phyloP scores from a whole-genome alignment of 345 rosid species.

The Limnanthes douglasii region DNA sequence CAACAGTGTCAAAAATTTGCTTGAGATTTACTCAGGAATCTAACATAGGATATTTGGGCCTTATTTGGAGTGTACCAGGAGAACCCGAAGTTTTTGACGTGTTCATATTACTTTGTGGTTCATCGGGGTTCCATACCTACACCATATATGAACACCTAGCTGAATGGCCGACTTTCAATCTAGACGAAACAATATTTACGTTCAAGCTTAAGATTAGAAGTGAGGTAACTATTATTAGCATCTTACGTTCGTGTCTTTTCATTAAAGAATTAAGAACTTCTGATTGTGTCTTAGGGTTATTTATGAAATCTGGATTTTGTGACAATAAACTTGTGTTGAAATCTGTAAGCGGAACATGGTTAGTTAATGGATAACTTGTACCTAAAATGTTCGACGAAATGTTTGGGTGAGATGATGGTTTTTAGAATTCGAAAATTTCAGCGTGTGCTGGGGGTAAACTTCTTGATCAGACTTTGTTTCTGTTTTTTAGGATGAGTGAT shows the following conservation, averaged over 20 bases:
- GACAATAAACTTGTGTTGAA: too few relatives aligned
- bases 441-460: slow-evolving; percentile 29
- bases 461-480: slow-evolving; percentile 19
- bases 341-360: too few relatives aligned
- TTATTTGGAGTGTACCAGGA: slow-evolving; percentile 16
- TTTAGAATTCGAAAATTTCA: slow-evolving; percentile 72
- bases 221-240: too few relatives aligned
- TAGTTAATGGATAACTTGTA: too few relatives aligned
- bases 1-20: slow-evolving; percentile 34
- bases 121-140: slow-evolving; percentile 73
- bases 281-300: too few relatives aligned
- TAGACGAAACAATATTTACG: slow-evolving; percentile 56
- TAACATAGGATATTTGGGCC: too few relatives aligned
- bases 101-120: slow-evolving; percentile 61
- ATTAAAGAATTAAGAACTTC: too few relatives aligned
- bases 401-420: slow-evolving; percentile 74
- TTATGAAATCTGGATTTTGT: too few relatives aligned
- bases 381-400: slow-evolving; percentile 75
- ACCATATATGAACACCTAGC: slow-evolving; percentile 58
- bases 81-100: slow-evolving; percentile 30
- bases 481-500: slow-evolving; percentile 36
- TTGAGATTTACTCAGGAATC: slow-evolving; percentile 29
- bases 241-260: too few relatives aligned
- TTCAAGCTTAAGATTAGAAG: slow-evolving; percentile 84
- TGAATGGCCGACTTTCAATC: slow-evolving; percentile 79